Percentiles rank a stretch among this genome's conserved stretches.
Conservation (phyloP, 768 basidiomycete genomes). For the Leccinellum albellum region DNA sequence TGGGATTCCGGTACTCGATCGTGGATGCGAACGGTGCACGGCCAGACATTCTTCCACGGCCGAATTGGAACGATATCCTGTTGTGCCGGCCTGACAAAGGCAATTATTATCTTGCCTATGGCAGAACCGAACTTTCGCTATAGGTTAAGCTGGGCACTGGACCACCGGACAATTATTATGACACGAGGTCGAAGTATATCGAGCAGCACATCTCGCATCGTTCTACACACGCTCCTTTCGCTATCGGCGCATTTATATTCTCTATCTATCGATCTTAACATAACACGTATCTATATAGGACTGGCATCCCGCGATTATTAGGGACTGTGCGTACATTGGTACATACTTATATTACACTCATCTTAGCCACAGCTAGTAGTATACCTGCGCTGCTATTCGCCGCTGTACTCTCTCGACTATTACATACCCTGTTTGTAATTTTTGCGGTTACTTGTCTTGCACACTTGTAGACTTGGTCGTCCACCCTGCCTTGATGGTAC, state of each 20-base stretch:
- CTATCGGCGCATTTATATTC: slow-evolving; percentile 14
- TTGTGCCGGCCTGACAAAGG: slow-evolving; percentile 59
- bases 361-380: slow-evolving; percentile 1
- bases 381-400: slow-evolving; percentile 7
- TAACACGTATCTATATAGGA: slow-evolving; percentile 5
- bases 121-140: slow-evolving; percentile 13
- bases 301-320: slow-evolving; percentile 8
- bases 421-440: slow-evolving; percentile 10
- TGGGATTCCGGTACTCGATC: slow-evolving; percentile 57
- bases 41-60: slow-evolving; percentile 45
- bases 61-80: slow-evolving; percentile 78
- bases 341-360: slow-evolving; percentile 1
- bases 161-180: slow-evolving; percentile 14
- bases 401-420: slow-evolving; percentile 14
- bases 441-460: slow-evolving; percentile 1
- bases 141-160: slow-evolving; percentile 29
- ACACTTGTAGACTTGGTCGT: not conserved
- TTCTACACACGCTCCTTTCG: slow-evolving; percentile 7
- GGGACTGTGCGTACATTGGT: slow-evolving; percentile 13
- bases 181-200: slow-evolving; percentile 7
- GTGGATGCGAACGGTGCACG: slow-evolving; percentile 51
- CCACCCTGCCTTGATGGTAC: slow-evolving; percentile 4
- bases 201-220: slow-evolving; percentile 6
- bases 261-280: slow-evolving; percentile 19
- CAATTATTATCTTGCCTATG: slow-evolving; percentile 52